Conservation (phyloP, 2,329 filamentous ascomycete species). For the Fusarium sambucinum region DNA sequence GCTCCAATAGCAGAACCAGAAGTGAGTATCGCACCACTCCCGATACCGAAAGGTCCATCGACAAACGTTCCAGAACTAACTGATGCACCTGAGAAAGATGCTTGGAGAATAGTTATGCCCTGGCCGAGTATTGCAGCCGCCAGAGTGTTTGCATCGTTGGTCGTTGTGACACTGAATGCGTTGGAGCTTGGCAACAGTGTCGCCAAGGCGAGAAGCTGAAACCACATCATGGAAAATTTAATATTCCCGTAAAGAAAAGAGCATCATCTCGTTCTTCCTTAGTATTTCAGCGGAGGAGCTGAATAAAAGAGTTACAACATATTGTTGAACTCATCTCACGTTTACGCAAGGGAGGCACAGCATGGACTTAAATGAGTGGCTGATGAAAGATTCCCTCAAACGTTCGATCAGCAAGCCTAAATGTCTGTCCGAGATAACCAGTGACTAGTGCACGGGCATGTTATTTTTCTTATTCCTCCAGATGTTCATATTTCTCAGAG, state of each 20-base stretch:
- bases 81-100: background rate
- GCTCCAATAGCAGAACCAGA: slow-evolving; percentile 9
- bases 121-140: slow-evolving; percentile 8
- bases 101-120: background rate
- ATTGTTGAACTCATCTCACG: too few species aligned
- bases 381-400: too few species aligned
- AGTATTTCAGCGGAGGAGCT: background rate
- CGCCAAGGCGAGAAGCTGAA: background rate
- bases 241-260: rapidly evolving
- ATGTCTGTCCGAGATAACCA: background rate
- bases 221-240: background rate
- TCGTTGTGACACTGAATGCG: slow-evolving; percentile 1
- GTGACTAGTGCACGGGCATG: too few species aligned
- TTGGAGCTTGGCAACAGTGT: background rate
- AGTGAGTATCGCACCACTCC: slow-evolving; percentile 15
- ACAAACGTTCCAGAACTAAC: slow-evolving; percentile 1
- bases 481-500: too few species aligned
- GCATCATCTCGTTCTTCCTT: background rate
- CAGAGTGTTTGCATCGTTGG: background rate
- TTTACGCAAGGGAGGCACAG: too few species aligned
- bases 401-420: background rate
- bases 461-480: background rate
- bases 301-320: background rate
- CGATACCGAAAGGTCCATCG: slow-evolving; percentile 25
- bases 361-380: background rate